These are phyloP conservation scores for Magnaporthiopsis poae DNA, from an alignment of 2,329 filamentous ascomycete species.

Conservation along the genomic window DNA sequence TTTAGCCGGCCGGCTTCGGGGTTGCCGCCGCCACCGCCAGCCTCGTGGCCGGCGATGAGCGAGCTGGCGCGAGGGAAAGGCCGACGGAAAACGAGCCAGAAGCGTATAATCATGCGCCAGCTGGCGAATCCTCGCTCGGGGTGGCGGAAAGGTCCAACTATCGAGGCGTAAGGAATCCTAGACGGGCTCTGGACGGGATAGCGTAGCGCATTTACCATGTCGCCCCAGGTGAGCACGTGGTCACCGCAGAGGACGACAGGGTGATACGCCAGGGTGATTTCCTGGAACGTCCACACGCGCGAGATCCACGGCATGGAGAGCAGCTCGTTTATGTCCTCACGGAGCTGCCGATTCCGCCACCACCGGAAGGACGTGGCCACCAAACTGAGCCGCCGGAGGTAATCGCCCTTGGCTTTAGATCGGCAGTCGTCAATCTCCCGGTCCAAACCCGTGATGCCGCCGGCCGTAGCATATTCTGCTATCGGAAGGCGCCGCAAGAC, in stretches of 20 bases:
- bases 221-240: not conserved
- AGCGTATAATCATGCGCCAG: not conserved
- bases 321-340: not conserved
- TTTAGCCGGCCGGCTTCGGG: not conserved
- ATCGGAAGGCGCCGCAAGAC: not conserved
- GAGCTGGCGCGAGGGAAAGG: not conserved
- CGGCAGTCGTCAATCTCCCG: not conserved
- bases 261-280: not conserved
- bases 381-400: not conserved
- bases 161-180: not conserved
- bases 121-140: not conserved
- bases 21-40: not conserved
- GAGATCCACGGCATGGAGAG: not conserved
- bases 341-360: not conserved
- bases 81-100: not conserved
- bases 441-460: not conserved
- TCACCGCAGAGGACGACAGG: not conserved
- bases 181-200: not conserved
- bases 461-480: not conserved
- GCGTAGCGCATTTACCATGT: not conserved
- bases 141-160: not conserved
- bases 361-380: not conserved
- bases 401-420: not conserved
- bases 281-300: constrained; percentile 1
- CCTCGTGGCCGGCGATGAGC: not conserved